phyloP scores from a whole-genome alignment of 2,329 filamentous ascomycete species.

The Fusarium xylarioides region DNA sequence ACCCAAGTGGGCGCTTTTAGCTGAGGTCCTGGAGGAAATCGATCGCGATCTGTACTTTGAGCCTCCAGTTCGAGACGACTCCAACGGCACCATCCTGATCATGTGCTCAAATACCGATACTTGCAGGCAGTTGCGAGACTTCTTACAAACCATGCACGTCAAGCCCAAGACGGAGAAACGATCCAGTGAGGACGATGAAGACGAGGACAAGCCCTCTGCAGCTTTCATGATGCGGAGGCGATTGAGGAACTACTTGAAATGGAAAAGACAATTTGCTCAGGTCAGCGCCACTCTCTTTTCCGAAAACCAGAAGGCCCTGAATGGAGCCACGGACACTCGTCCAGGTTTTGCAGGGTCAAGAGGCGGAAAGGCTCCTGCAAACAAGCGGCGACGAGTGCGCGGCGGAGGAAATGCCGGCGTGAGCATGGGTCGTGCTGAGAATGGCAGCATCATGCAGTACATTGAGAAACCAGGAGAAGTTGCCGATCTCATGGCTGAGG shows the following conservation, averaged over 20 bases:
- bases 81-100: slow-evolving; percentile 90
- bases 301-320: slow-evolving; percentile 81
- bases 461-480: slow-evolving; percentile 88
- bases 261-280: slow-evolving; percentile 89
- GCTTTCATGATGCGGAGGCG: slow-evolving; percentile 90
- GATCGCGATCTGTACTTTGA: slow-evolving; percentile 90
- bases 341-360: slow-evolving; percentile 57
- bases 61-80: slow-evolving; percentile 78
- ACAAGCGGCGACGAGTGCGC: slow-evolving; percentile 85
- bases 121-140: slow-evolving; percentile 88
- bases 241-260: slow-evolving; percentile 84
- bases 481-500: slow-evolving; percentile 80
- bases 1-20: slow-evolving; percentile 90
- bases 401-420: slow-evolving; percentile 74
- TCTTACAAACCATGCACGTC: slow-evolving; percentile 88
- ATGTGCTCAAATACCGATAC: slow-evolving; percentile 93
- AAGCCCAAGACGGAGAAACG: slow-evolving; percentile 60
- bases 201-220: slow-evolving; percentile 73
- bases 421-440: slow-evolving; percentile 70
- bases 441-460: slow-evolving; percentile 77
- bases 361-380: slow-evolving; percentile 73
- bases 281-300: slow-evolving; percentile 82
- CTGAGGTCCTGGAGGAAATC: slow-evolving; percentile 93
- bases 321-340: slow-evolving; percentile 69
- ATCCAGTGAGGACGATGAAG: slow-evolving; percentile 56